Base-by-base conservation (phyloP, 306 rosid genomes). In the Rubus parviflorus region DNA sequence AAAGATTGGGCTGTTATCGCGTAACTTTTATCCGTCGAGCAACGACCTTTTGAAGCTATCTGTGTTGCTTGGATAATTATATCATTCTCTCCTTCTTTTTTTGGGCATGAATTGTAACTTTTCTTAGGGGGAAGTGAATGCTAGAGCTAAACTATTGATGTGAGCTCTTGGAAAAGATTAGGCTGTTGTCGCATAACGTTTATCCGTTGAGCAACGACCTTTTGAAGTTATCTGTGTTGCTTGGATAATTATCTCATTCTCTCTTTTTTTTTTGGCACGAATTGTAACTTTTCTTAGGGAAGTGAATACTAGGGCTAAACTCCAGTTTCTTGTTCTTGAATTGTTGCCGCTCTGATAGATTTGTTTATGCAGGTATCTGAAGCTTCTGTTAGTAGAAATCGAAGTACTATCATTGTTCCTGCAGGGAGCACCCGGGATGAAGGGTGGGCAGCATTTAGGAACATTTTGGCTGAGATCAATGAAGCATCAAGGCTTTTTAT, bases 341-440 rank as follows among this genome's bases (percentile, higher is more conserved):
- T 40, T 70, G 80, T 71, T 62, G 62, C 68, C 77, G 75, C 81
- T 80, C 70, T 74, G 61, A 46, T 80, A 47, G 64, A 72, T 64
- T 7, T 53, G n/a, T 79, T 79, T 80, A 30, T 75, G 60, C 84
- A 96, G 99, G 97, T 96, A 60, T 92, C 98, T 49, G 99, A 96
- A 85, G 99, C 99, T 64, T 96, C 99, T 78, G 97, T 96, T 47
- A 92, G 97, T 86, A 88, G 99, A 86, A 96, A 96, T 74, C 97
- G 99, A 60, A 96, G 99, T 83, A 96, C 99, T 78, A 96, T 96
- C 79, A 96, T 96, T 75, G 97, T 96, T 84, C 99, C 99, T 51
- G 98, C 99, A 19, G 98, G 99, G 84, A 96, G 92, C 82, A 85
- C 88, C 74, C 87, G 90, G 75, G 99, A 96, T 76, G 99, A 96